Base-by-base conservation (phyloP, 345 rosid species). In the Bruguiera gymnorhiza region DNA sequence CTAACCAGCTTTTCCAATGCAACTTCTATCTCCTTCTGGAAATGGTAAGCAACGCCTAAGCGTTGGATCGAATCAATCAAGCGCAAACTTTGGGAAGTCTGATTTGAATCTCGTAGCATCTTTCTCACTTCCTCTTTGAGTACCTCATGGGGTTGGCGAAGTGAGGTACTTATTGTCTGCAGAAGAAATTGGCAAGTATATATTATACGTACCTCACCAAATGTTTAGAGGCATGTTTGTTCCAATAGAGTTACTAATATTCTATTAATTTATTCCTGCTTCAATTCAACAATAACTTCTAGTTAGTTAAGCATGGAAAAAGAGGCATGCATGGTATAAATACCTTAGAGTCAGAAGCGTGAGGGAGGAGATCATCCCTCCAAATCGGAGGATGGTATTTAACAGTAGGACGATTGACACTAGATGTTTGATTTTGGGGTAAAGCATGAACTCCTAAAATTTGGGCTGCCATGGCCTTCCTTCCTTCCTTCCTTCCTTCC, bases 281-380 rank as follows among this genome's bases (percentile, higher is more conserved):
- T 39, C 13, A n/a, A 54, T 0, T 3, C 36, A 53, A 53, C 2
- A 6, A 0, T 8, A 5, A 5, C 6, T n/a, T 34, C 4, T 7
- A 34, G 2, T 9, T 8, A 9, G 13, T 54, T 9, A 20, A 10
- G 26, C 26, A 20, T 23, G 10, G 1, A 53, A 4, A 6, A 54
- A 8, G 16, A 2, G 50, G 50, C 58, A 10, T 54, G 13, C 26
- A 3, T 2, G 5, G 4, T 23, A 6, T 55, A 23, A 9, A 1
- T 34, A 34, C 37, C 2, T 34, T 1, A 0, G 37, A 34, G 37
- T 34, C 2, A 34, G 60, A 23, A 63, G 19, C 31, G 30, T 55
- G 67, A 5, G 57, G 43, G 24, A 76, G 80, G 68, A 80, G 76
- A 55, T 73, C 18, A 51, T 70, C 76, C 2, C 73, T 74, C 83